Base-by-base conservation (phyloP, 768 basidiomycete genomes). In the Serendipita vermifera region DNA sequence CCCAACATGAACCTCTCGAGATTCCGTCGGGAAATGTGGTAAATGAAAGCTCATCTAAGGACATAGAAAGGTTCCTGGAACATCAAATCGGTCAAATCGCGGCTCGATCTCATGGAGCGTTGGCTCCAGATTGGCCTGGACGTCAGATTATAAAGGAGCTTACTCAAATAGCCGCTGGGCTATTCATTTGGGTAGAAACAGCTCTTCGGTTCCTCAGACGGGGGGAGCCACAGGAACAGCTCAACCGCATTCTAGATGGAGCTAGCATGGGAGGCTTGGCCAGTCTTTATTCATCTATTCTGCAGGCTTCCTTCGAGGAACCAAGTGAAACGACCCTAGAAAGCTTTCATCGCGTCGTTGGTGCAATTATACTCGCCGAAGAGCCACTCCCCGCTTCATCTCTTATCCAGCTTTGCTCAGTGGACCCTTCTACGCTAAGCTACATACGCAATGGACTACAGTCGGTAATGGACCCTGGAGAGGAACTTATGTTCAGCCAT, bases 131-230 rank as follows among this genome's bases (percentile, higher is more conserved):
- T 26, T 51, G 46, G 46, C 46, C 46, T 29, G 22, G 46, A 7
- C 29, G 22, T 22, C 9, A 3, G 20, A 26, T 26, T 5, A 29
- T 51, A 20, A 29, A 51, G n/a, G 15, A 6, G 5, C 27, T 51
- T 20, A 29, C 46, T 6, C 20, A 26, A 7, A 51, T 9, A 51
- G 46, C 46, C 5, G 27, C 15, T n/a, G 46, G 46, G 3, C 46
- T 51, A 20, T 51, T 51, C 46, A 51, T 51, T n/a, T 51, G 46
- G 46, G 46, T 29, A 51, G 24, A 20, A 5, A 51, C 46, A n/a
- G 46, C 31, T 29, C 9, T 51, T 15, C n/a, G 31, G 22, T 51
- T 22, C 27, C 7, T 51, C 22, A 6, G 7, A n/a, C n/a, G 20
- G 24, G 46, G 46, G 46, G 46, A 51, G 20, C 7, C 46, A 22